These are phyloP conservation scores for Apiotrichum brassicae DNA, from an alignment of 1,284 basidiomycete species.

Conservation along the genomic window DNA sequence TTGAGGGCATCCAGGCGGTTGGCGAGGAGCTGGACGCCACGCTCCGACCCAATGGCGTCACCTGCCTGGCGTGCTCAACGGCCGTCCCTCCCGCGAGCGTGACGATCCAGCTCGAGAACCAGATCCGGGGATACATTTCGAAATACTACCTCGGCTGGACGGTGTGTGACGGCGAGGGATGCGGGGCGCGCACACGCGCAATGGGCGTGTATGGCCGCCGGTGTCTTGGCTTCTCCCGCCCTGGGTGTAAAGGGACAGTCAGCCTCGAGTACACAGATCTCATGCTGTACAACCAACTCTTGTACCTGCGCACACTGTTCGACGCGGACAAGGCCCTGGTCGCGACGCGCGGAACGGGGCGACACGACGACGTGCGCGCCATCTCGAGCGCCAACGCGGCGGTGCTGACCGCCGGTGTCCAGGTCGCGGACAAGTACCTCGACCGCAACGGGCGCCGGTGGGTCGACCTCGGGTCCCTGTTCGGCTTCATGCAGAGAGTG, in stretches of 20 bases:
- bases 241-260: constrained; percentile 63
- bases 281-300: constrained; percentile 76
- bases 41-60: constrained; percentile 49
- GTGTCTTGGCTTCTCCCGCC: constrained; percentile 56
- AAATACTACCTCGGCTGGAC: constrained; percentile 87
- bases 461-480: constrained; percentile 70
- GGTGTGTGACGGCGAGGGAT: constrained; percentile 73
- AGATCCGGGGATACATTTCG: constrained; percentile 69
- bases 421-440: constrained; percentile 67
- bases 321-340: constrained; percentile 61
- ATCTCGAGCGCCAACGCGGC: constrained; percentile 53
- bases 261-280: constrained; percentile 78
- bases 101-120: constrained; percentile 75
- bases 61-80: constrained; percentile 56
- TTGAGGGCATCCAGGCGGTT: constrained; percentile 54
- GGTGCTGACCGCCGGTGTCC: constrained; percentile 52
- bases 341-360: constrained; percentile 51
- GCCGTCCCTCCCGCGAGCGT: constrained; percentile 58
- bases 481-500: constrained; percentile 61
- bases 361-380: constrained; percentile 56
- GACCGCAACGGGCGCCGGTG: constrained; percentile 76
- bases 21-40: constrained; percentile 56
- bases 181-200: constrained; percentile 70
- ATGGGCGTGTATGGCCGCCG: constrained; percentile 84
- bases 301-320: constrained; percentile 73